Evolutionary conservation across 192 early-diverging fungal genomes (phyloP), one percentile per base, ranked within the genome.

Genomic region (Spinellus fusiger): DNA sequence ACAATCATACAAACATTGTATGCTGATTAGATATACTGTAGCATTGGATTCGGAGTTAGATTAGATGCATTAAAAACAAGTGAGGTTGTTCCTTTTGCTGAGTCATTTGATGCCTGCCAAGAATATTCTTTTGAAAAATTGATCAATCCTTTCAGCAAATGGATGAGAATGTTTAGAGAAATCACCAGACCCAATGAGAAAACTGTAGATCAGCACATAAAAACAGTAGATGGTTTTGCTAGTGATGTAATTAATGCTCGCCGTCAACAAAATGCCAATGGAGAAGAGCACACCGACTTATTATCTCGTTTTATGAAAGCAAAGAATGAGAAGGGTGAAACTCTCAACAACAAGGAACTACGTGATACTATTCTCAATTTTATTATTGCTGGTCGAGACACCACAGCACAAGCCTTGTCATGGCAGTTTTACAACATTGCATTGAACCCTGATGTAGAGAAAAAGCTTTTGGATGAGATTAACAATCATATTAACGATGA

Each of bases 81-180:
- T 1, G 73, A 64, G 18, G 68, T 71, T 28, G 61, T 71, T 16
- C 66, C 61, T 5, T 83, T 86, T 73, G 82, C 80, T 0, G 47
- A 33, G 3, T 61, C 81, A 9, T 85, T 84, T 61, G 82, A 84
- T 51, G 64, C 58, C 23, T 74, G 69, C 9, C 80, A 82, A 63
- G 51, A 53, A 28, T 52, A 31, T 4, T 74, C 74, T 1, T 50
- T 59, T 9, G 33, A 58, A 12, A 68, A 75, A 0, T 62, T 76
- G 27, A 49, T 71, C 34, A 66, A 61, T 25, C 72, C 62, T n/a
- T 59, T 62, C 15, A 54, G 63, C 29, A 20, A 50, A 13, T 20
- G 25, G 13, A 34, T 27, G 1, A 47, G 62, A 29, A 15, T 12
- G 1, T 13, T 52, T 3, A 54, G 26, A 13, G 52, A 54, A 13